Evolutionary conservation across 2,329 filamentous ascomycete genomes (phyloP).

Genomic region (Xylaria sp.): DNA sequence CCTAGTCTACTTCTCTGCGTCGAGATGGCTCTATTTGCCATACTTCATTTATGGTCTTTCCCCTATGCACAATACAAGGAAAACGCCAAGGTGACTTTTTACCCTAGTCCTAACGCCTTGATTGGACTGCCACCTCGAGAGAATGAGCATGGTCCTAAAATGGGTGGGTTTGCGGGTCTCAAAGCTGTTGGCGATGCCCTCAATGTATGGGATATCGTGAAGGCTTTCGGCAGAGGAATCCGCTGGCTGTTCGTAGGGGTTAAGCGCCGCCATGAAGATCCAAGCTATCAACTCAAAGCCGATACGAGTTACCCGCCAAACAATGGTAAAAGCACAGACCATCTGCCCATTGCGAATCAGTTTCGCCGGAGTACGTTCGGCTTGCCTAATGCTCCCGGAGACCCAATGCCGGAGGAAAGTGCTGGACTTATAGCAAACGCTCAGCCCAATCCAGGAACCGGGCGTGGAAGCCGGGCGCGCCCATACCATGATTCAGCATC

Average conservation of each 20-base stretch:
- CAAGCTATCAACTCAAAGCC: constrained; percentile 60
- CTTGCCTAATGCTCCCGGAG: constrained; percentile 38
- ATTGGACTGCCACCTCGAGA: constrained; percentile 55
- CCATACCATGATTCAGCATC: constrained; percentile 42
- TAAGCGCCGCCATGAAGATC: constrained; percentile 66
- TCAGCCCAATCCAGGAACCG: constrained; percentile 47
- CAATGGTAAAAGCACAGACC: constrained; percentile 52
- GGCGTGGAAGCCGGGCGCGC: constrained; percentile 31
- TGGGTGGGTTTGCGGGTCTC: constrained; percentile 72
- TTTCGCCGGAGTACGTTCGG: constrained; percentile 53
- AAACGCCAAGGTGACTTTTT: constrained; percentile 58
- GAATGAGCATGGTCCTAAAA: constrained; percentile 62
- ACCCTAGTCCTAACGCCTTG: constrained; percentile 58
- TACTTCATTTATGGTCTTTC: constrained; percentile 86
- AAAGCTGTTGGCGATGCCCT: constrained; percentile 76
- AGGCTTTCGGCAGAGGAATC: constrained; percentile 79
- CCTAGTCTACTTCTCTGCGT: constrained; percentile 81
- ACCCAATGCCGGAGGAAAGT: constrained; percentile 52
- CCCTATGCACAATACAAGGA: constrained; percentile 76
- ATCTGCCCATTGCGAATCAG: constrained; percentile 54
- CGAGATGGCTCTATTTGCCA: constrained; percentile 84
- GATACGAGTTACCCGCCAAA: constrained; percentile 54
- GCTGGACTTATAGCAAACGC: constrained; percentile 59
- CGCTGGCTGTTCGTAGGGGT: constrained; percentile 84
- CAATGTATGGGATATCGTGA: constrained; percentile 85